Base-by-base conservation (phyloP, 2,329 filamentous ascomycete genomes). In the Ophiostoma sp. region DNA sequence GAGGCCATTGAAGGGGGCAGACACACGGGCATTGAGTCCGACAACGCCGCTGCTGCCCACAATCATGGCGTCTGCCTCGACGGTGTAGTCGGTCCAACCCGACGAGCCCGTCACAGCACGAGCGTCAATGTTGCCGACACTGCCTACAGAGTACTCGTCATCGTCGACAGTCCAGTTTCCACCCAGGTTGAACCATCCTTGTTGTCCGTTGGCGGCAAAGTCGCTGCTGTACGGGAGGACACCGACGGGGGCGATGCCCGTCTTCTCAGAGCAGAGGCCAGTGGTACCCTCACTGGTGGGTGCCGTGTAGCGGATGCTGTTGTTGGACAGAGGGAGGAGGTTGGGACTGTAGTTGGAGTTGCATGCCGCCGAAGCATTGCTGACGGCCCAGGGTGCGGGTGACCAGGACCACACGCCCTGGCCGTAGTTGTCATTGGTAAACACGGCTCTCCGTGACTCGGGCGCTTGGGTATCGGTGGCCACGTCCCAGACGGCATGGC, bases 291-390 rank as follows among this genome's bases (percentile, higher is more conserved):
- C 45, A n/a, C 45, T 57, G 28, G 48, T 3, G 2, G 68, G 68
- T 1, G 68, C 48, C 4, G 68, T 70, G 50, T 70, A 70, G 0
- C 68, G 68, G 2, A 70, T 70, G n/a, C n/a, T 31, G 3, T 25
- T 57, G 22, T 28, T 31, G 1, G 64, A 22, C 1, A 70, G 48
- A 2, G 48, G 48, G 6, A 55, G 22, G 2, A 50, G 68, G 31
- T 50, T 55, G 12, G 68, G 68, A 31, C 68, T 70, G 50, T 70
- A 70, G 33, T 70, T 70, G 68, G 31, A 36, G 28, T 70, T 70
- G 68, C 68, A 70, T 8, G 31, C 31, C 2, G 68, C 48, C n/a
- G 68, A 70, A 19, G 39, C 48, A n/a, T 70, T 70, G 68, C 17
- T 33, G 45, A 36, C 68, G 17, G 22, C 36, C 68, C 68, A 70